Evolutionary conservation across 2,329 filamentous ascomycete genomes (phyloP).

Genomic region (Cytospora leucostoma): DNA sequence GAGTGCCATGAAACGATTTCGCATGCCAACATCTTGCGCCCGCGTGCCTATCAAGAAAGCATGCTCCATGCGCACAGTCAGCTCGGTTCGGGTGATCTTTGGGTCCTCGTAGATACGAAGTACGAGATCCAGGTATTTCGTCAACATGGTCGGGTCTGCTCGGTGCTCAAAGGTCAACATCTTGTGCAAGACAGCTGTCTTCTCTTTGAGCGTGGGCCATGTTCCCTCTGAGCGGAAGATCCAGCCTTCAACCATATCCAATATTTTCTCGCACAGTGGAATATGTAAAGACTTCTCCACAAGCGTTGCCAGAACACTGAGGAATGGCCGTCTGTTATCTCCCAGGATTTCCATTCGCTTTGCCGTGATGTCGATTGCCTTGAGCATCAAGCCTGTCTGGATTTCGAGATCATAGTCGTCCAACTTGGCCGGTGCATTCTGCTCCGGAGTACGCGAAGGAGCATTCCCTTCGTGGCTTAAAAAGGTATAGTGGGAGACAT

Average conservation of each 20-base stretch:
- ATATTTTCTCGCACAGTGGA: constrained; percentile 84
- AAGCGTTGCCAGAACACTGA: constrained; percentile 90
- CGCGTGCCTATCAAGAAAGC: constrained; percentile 95
- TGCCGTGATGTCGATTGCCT: constrained; percentile 90
- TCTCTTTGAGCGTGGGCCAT: constrained; percentile 97
- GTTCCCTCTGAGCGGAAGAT: constrained; percentile 94
- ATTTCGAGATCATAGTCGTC: constrained; percentile 79
- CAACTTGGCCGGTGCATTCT: constrained; percentile 60
- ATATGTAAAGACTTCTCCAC: constrained; percentile 93
- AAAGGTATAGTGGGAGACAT: constrained; percentile 73
- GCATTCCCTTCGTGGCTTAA: constrained; percentile 52
- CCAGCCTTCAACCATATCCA: constrained; percentile 93
- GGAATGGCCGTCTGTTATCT: constrained; percentile 87
- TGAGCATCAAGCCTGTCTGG: constrained; percentile 89
- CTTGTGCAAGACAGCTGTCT: constrained; percentile 97
- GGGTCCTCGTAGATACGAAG: constrained; percentile 98
- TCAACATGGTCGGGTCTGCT: constrained; percentile 78
- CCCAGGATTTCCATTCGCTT: constrained; percentile 89
- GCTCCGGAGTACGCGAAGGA: constrained; percentile 52
- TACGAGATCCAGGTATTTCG: constrained; percentile 91
- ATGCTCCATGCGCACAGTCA: constrained; percentile 96
- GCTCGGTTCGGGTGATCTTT: constrained; percentile 89
- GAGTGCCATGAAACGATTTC: constrained; percentile 93
- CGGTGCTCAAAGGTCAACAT: constrained; percentile 95
- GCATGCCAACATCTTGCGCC: constrained; percentile 93